Conservation (phyloP, 495 filamentous ascomycete species). For the Gamarada debralockiae region DNA sequence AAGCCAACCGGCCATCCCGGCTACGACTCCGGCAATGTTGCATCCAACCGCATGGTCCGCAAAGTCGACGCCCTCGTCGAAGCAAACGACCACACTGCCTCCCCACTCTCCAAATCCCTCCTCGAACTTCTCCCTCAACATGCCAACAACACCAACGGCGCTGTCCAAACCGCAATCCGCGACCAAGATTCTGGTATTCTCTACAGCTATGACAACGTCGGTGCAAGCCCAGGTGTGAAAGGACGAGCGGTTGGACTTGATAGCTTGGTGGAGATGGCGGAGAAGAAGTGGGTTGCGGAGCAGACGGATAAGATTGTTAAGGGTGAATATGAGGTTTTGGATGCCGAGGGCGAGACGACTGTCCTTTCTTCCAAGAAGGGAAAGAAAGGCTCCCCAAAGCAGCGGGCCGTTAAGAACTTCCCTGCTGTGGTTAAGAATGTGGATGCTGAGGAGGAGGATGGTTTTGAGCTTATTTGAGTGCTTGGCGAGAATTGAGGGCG, state of each 20-base stretch:
- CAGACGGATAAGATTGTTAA: slow-evolving; percentile 24
- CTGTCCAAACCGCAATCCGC: slow-evolving; percentile 19
- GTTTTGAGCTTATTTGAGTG: slow-evolving; percentile 23
- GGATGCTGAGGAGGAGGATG: slow-evolving; percentile 22
- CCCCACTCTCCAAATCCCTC: slow-evolving; percentile 21
- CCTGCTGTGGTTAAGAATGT: not conserved
- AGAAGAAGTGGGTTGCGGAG: slow-evolving; percentile 20
- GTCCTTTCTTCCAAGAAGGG: slow-evolving; percentile 9
- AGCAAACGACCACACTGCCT: slow-evolving; percentile 9
- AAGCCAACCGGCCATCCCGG: slow-evolving; percentile 7
- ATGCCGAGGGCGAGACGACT: slow-evolving; percentile 19
- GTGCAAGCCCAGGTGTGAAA: slow-evolving; percentile 15
- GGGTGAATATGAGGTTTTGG: slow-evolving; percentile 26
- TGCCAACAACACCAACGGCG: slow-evolving; percentile 16
- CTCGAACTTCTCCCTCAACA: slow-evolving; percentile 24
- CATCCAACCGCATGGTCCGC: not conserved
- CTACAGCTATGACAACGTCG: slow-evolving; percentile 22
- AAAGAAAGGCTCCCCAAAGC: slow-evolving; percentile 19
- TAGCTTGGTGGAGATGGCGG: slow-evolving; percentile 22
- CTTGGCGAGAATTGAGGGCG: not conserved
- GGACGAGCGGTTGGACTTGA: slow-evolving; percentile 18
- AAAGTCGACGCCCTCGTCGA: slow-evolving; percentile 18
- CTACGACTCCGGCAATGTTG: not conserved
- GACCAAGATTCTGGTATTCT: slow-evolving; percentile 11
- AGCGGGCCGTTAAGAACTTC: slow-evolving; percentile 12